Evolutionary conservation across 345 rosid species (phyloP), one percentile per base, ranked within the genome.

Genomic region (Euphorbia tirucalli): DNA sequence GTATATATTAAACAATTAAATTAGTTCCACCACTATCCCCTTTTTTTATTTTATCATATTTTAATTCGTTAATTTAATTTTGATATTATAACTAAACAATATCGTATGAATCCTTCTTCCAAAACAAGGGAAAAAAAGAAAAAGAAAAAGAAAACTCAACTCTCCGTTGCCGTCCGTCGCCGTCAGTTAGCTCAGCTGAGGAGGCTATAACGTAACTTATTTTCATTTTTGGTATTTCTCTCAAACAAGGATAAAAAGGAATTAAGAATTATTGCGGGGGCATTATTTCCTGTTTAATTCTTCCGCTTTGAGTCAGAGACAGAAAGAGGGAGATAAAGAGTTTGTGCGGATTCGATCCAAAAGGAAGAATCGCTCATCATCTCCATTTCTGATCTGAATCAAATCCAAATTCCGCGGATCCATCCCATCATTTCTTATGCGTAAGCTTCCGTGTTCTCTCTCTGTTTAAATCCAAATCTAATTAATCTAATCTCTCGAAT

Each of bases 331-430:
- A 59, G 43, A 31, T 30, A 32, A 4, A 9, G 46, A 30, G 58
- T 14, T 9, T 11, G 22, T 22, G 32, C 2, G 35, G 49, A 52
- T 7, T 25, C 32, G 18, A 37, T 24, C n/a, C 6, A 49, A 41
- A 41, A 52, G 44, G 57, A 49, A 19, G 61, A 37, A 55, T 52
- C 60, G 11, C 10, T n/a, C n/a, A n/a, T n/a, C n/a, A n/a, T n/a
- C n/a, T n/a, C 6, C 16, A 11, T 50, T 31, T 30, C 59, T 35
- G 68, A 71, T 62, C 75, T 63, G 75, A 63, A 52, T 62, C 9
- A 24, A 71, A 48, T 54, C n/a, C 19, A n/a, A n/a, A n/a, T 37
- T 25, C 25, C 24, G 22, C 75, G 50, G 68, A 50, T 50, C 55
- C 55, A 62, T 52, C 69, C 8, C 61, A 5, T 31, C 32, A 27